These are phyloP conservation scores for Podila horticola DNA, from an alignment of 192 early-diverging fungal genomes.

Conservation along the genomic window DNA sequence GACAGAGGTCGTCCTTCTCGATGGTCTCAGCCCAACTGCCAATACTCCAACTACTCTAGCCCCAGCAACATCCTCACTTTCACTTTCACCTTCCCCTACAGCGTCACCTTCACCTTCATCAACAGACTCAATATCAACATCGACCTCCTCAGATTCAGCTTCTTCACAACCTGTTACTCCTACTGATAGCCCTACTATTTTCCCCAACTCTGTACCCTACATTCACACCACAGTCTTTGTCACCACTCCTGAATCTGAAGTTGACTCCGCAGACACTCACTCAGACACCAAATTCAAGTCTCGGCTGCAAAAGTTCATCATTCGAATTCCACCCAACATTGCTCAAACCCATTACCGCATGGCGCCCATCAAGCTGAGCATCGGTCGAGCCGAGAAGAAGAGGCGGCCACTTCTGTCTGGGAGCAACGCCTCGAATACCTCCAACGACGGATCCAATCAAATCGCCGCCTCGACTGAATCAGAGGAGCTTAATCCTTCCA, in stretches of 20 bases:
- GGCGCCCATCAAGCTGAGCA: constrained; percentile 5
- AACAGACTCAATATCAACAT: too few species aligned
- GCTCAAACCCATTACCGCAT: constrained; percentile 29
- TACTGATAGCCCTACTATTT: too few species aligned
- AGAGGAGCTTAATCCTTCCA: too few species aligned
- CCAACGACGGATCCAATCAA: too few species aligned
- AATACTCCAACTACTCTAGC: background rate
- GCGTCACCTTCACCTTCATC: too few species aligned
- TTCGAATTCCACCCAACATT: constrained; percentile 19
- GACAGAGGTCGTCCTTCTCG: constrained; percentile 29
- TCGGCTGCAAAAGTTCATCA: constrained; percentile 27
- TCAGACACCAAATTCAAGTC: constrained; percentile 15
- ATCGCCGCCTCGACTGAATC: too few species aligned
- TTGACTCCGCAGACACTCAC: background rate
- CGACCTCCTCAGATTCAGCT: background rate
- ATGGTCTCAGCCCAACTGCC: constrained; percentile 25
- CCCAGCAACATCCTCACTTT: background rate
- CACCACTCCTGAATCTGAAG: background rate
- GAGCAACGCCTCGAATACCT: background rate
- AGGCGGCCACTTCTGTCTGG: background rate
- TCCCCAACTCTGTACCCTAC: too few species aligned
- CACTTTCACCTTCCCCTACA: too few species aligned
- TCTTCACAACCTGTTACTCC: too few species aligned
- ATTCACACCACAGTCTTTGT: too few species aligned
- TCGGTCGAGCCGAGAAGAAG: constrained; percentile 18